Base-by-base conservation (phyloP, 192 early-diverging fungal species). In the Umbelopsis ramanniana region DNA sequence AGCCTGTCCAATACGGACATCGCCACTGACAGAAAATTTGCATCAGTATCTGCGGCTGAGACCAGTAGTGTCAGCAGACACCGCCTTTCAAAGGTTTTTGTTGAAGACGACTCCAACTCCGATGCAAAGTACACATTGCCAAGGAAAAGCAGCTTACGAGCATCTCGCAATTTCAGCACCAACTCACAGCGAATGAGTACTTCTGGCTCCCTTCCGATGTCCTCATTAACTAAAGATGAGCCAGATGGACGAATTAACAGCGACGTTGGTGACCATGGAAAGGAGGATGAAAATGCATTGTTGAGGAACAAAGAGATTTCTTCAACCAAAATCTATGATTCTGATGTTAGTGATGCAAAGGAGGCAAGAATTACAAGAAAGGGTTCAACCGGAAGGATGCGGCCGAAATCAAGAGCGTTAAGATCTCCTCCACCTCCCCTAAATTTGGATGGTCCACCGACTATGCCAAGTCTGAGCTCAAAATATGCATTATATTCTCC, bases 401-500 rank as follows among this genome's bases (percentile, higher is more conserved):
- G 57, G 17, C 57, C 57, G 12, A 63, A 63, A 29, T 63, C 57
- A 19, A 63, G 57, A 26, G 33, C 57, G 12, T n/a, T 63, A 9
- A 63, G 17, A 35, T 63, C 57, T 8, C 57, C 57, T 0, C 57
- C 57, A 14, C 57, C 57, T 3, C 57, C 57, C 15, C 33, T 63
- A 11, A 63, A 63, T 37, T 63, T 63, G 33, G 57, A 63, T 37
- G 57, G 57, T 4, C 57, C 57, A 17, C 57, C 57, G 15, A 63
- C 23, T 63, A 37, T 63, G 29, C 57, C 57, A 14, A 63, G 33
- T 37, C 19, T 63, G 29, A 63, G 33, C 26, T 26, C 23, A 37
- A 63, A 63, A 19, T 63, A 63, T 63, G 57, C 57, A 4, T 10
- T 63, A n/a, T 63, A 35, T 37, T 63, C 57, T 19, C 57, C 57